phyloP scores from a whole-genome alignment of 805 yeast species.

The Kluyveromyces aestuarii region DNA sequence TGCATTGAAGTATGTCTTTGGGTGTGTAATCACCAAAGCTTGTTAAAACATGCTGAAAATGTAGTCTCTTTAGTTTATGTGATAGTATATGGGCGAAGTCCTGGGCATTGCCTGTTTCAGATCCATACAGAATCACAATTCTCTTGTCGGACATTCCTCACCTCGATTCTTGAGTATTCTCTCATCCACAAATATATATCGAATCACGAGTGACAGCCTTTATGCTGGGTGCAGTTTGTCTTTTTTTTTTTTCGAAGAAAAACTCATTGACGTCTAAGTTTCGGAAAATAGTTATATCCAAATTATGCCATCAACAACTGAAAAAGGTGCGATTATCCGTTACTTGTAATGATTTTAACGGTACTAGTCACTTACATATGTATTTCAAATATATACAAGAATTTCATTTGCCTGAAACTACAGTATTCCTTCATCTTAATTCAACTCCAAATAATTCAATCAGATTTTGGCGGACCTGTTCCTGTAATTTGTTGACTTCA shows the following conservation, averaged over 20 bases:
- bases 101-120: slow-evolving; percentile 88
- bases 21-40: slow-evolving; percentile 55
- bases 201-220: background rate
- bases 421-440: slow-evolving; percentile 33
- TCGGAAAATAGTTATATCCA: no score
- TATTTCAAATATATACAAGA: background rate
- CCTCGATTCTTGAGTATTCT: background rate
- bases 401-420: background rate
- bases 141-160: slow-evolving; percentile 11
- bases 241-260: no score
- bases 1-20: slow-evolving; percentile 43
- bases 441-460: slow-evolving; percentile 44
- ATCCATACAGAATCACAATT: slow-evolving; percentile 69
- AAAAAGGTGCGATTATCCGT: no score
- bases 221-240: no score
- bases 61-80: slow-evolving; percentile 43
- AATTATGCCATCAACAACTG: no score
- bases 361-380: no score
- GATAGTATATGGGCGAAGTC: slow-evolving; percentile 68
- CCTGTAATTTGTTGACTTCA: slow-evolving; percentile 72
- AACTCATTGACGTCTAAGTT: no score
- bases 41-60: slow-evolving; percentile 39
- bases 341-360: no score
- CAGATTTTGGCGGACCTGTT: slow-evolving; percentile 51
- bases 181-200: background rate